Conservation (phyloP, 2,329 filamentous ascomycete genomes). For the Colletotrichum liriopes region DNA sequence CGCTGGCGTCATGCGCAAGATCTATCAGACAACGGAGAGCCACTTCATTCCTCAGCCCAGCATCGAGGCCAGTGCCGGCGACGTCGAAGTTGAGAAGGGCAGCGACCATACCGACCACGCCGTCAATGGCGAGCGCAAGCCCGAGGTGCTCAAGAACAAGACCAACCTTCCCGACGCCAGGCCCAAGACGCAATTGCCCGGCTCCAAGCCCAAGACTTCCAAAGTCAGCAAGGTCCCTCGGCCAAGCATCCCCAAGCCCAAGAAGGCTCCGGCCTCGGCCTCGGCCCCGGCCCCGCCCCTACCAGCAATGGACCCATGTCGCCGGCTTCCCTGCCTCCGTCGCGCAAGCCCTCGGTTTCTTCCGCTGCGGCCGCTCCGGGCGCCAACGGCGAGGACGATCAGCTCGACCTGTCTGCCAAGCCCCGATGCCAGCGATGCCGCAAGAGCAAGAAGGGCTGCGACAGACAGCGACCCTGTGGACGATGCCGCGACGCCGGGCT, state of each 20-base stretch:
- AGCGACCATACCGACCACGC: constrained; percentile 53
- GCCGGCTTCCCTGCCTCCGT: constrained; percentile 77
- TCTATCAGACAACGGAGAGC: constrained; percentile 68
- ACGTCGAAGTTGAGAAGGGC: constrained; percentile 65
- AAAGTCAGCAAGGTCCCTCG: constrained; percentile 61
- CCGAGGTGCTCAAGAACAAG: constrained; percentile 57
- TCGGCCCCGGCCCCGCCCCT: constrained; percentile 49
- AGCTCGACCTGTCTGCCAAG: constrained; percentile 94
- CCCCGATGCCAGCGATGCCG: constrained; percentile 97
- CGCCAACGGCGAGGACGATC: constrained; percentile 84
- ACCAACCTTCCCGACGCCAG: constrained; percentile 54
- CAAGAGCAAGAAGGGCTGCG: constrained; percentile 99
- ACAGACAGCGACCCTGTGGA: constrained; percentile 94
- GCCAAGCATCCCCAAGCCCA: constrained; percentile 60
- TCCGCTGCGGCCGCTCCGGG: constrained; percentile 67
- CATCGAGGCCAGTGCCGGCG: constrained; percentile 70
- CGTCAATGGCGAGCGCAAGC: constrained; percentile 56
- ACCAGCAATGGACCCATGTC: constrained; percentile 66
- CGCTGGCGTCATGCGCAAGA: constrained; percentile 59
- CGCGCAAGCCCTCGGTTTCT: constrained; percentile 82
- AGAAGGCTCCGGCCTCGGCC: constrained; percentile 60
- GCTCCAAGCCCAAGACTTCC: constrained; percentile 59
- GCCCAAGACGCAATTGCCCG: constrained; percentile 54
- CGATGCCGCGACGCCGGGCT: constrained; percentile 97
- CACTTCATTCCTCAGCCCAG: constrained; percentile 63